phyloP scores from a whole-genome alignment of 2,329 filamentous ascomycete genomes.

The Stagonosporopsis rhizophila region DNA sequence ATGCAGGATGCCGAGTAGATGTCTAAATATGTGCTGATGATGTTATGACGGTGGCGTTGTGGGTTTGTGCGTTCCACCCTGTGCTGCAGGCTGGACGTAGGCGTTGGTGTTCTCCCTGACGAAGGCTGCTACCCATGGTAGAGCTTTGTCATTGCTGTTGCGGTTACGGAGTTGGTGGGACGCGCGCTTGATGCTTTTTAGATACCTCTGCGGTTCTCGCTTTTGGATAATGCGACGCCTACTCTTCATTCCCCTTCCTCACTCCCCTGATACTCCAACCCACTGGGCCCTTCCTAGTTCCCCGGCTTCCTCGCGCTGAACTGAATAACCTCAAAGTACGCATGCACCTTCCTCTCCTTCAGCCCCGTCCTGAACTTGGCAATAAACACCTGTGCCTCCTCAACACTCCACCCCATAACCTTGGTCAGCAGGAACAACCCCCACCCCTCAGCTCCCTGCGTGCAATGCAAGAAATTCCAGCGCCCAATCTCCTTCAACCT shows the following conservation, averaged over 20 bases:
- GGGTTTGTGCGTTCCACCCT: background rate
- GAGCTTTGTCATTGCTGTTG: background rate
- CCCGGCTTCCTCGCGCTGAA: slow-evolving; percentile 17
- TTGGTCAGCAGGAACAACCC: slow-evolving; percentile 37
- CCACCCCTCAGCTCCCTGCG: slow-evolving; percentile 40
- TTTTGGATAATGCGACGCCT: slow-evolving; percentile 1
- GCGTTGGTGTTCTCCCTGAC: background rate
- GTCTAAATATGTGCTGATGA: background rate
- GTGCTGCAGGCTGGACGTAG: background rate
- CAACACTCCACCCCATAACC: slow-evolving; percentile 46
- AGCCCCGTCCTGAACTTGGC: slow-evolving; percentile 42
- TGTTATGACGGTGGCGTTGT: background rate
- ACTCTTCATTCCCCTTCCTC: background rate
- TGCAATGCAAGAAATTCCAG: slow-evolving; percentile 42
- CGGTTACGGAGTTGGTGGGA: slow-evolving; percentile 1
- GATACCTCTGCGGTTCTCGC: slow-evolving; percentile 15
- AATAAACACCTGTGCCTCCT: slow-evolving; percentile 55
- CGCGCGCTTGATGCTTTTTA: slow-evolving; percentile 3
- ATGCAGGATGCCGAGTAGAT: slow-evolving; percentile 16
- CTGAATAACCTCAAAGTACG: slow-evolving; percentile 37
- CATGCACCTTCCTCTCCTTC: slow-evolving; percentile 41
- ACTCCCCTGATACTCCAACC: too few relatives aligned
- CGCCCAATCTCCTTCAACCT: slow-evolving; percentile 44
- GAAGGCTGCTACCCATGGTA: slow-evolving; percentile 7
- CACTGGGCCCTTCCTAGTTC: background rate